Base-by-base conservation (phyloP, 2,329 filamentous ascomycete genomes). In the Chrysoporthe deuterocubensis region DNA sequence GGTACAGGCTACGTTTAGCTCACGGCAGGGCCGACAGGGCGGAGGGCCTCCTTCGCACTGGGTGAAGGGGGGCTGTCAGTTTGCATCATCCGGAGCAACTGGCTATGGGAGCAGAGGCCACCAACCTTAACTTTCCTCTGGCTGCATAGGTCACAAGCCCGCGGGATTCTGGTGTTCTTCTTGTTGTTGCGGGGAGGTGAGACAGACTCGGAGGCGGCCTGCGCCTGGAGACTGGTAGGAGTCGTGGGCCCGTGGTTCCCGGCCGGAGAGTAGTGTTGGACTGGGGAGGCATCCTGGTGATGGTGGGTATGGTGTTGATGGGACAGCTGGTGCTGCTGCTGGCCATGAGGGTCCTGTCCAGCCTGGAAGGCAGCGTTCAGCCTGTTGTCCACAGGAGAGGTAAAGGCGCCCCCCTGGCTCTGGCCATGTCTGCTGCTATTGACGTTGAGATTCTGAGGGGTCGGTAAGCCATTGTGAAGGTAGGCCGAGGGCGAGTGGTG, bases 131-230 rank as follows among this genome's bases (percentile, higher is more conserved):
- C 86, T 70, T 89, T 89, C 67, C 86, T 84, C 76, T 85, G 83
- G 68, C 86, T 88, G 74, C 86, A 89, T 81, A 89, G 85, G 71
- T 89, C 86, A 72, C 86, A 89, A 16, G 86, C 86, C 62, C 86
- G 83, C 68, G 86, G 81, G 43, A 89, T 80, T 7, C 86, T 83
- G 40, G 85, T 88, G 58, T 85, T 78, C 76, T 87, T 87, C 18
- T 71, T 61, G 40, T 26, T 64, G 16, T 11, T 46, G 62, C 40
- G 50, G 2, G 62, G 62, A 37, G 50, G 34, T 1, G 62, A 64
- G 6, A 32, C 50, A 6, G 62, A 46, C 13, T 40, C 62, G 7
- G 63, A n/a, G 9, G 43, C 52, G 32, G 42, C 62, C 2, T 46
- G 52, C 21, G 67, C 32, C 26, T 60, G 46, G 34, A 50, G 52